These are phyloP conservation scores for Pythium dissimile DNA, from an alignment of 352 stramenopile species.

Conservation along the genomic window DNA sequence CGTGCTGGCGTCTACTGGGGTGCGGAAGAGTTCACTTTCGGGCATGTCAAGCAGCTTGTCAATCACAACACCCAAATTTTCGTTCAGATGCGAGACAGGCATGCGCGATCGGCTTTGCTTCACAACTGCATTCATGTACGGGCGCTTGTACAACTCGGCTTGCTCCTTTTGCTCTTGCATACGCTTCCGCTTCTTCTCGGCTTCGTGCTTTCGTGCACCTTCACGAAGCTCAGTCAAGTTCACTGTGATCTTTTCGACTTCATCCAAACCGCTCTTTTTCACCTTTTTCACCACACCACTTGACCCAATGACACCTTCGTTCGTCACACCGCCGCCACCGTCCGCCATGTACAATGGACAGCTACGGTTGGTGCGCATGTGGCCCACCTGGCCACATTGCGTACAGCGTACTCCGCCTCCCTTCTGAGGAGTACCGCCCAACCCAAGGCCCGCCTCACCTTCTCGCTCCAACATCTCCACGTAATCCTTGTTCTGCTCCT, in stretches of 20 bases:
- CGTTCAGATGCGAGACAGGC: conserved; percentile 72
- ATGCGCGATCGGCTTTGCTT: conserved; percentile 78
- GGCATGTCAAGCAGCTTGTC: conserved; percentile 67
- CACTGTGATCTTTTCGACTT: conserved; percentile 59
- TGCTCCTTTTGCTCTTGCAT: conserved; percentile 71
- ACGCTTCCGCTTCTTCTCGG: conserved; percentile 80
- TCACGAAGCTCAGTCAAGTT: conserved; percentile 75
- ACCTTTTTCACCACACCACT: conserved; percentile 56
- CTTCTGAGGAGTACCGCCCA: conserved; percentile 38
- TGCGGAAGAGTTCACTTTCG: conserved; percentile 75
- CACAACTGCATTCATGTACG: conserved; percentile 64
- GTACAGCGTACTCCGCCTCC: conserved; percentile 70
- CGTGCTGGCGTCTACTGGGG: conserved; percentile 50
- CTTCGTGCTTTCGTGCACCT: conserved; percentile 67
- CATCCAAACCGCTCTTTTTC: conserved; percentile 31
- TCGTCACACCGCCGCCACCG: conserved; percentile 15
- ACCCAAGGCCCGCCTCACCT: conserved; percentile 37
- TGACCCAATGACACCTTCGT: conserved; percentile 4
- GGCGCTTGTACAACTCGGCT: conserved; percentile 76
- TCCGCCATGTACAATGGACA: conserved; percentile 83
- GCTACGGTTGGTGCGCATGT: conserved; percentile 84
- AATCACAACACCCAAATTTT: conserved; percentile 59
- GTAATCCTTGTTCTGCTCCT: conserved; percentile 81
- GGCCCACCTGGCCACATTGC: conserved; percentile 68
- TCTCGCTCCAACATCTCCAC: conserved; percentile 79